These are phyloP conservation scores for Fusarium sp. DNA, from an alignment of 2,329 filamentous ascomycete species.

Conservation along the genomic window DNA sequence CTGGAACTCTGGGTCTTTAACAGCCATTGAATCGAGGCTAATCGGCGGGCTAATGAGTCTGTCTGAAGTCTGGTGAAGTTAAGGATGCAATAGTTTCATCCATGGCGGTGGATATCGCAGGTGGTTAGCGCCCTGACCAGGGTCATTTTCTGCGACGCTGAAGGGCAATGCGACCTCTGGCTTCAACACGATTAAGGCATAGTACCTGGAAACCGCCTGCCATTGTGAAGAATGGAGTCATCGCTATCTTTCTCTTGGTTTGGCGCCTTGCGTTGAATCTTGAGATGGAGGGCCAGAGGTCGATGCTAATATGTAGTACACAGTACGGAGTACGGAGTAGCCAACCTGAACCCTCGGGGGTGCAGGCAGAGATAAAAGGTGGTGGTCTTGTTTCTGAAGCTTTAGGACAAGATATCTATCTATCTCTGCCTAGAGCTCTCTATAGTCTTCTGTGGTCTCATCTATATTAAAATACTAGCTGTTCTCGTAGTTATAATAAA, in stretches of 20 bases:
- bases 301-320: too few species aligned
- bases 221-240: not conserved
- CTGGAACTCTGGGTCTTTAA: not conserved
- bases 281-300: not conserved
- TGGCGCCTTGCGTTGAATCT: not conserved
- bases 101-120: not conserved
- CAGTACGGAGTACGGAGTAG: too few species aligned
- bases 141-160: not conserved
- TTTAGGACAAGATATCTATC: too few species aligned
- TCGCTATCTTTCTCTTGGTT: not conserved
- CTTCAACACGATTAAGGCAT: not conserved
- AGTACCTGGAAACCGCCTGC: not conserved
- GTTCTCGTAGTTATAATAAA: too few species aligned
- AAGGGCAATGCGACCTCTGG: not conserved
- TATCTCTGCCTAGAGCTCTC: too few species aligned
- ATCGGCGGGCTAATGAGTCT: too few species aligned
- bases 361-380: too few species aligned
- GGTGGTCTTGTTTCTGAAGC: too few species aligned
- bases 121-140: not conserved
- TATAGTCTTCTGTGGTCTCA: too few species aligned
- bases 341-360: too few species aligned
- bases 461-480: too few species aligned
- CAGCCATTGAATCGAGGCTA: not conserved
- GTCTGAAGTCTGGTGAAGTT: not conserved
- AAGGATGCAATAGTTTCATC: not conserved